A percentile compares a stretch with the other conserved stretches of the same genome.
Conservation (phyloP, 73 alveolate species). For the Paramecium sexaurelia region DNA sequence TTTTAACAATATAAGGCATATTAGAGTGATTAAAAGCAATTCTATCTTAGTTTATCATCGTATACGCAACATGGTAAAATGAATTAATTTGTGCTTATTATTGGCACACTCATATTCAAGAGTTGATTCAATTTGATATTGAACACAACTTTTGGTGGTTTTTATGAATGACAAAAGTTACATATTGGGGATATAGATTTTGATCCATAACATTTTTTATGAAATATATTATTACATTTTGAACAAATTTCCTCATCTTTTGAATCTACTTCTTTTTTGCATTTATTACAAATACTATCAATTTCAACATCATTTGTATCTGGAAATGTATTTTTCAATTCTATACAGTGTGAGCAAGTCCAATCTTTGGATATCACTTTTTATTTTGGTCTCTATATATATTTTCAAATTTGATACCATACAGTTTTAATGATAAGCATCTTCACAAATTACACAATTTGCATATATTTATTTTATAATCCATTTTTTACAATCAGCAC, state of each 20-base stretch:
- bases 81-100: background rate
- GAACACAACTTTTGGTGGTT: background rate
- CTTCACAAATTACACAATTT: constrained; percentile 61
- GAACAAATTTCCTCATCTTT: background rate
- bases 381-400: background rate
- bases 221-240: background rate
- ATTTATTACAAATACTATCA: background rate
- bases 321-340: background rate
- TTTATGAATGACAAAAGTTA: background rate
- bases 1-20: constrained; percentile 79
- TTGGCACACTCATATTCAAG: background rate
- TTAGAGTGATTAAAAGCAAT: constrained; percentile 73
- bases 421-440: constrained; percentile 64
- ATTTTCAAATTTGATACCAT: background rate
- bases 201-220: constrained; percentile 48
- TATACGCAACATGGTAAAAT: constrained; percentile 15
- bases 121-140: background rate
- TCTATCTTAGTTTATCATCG: constrained; percentile 64
- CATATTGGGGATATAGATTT: constrained; percentile 26
- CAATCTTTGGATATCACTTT: background rate
- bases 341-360: constrained; percentile 36
- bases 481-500: background rate
- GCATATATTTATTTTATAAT: background rate
- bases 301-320: background rate
- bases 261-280: background rate